Conservation (phyloP, 495 filamentous ascomycete genomes). For the Tuber brumale region DNA sequence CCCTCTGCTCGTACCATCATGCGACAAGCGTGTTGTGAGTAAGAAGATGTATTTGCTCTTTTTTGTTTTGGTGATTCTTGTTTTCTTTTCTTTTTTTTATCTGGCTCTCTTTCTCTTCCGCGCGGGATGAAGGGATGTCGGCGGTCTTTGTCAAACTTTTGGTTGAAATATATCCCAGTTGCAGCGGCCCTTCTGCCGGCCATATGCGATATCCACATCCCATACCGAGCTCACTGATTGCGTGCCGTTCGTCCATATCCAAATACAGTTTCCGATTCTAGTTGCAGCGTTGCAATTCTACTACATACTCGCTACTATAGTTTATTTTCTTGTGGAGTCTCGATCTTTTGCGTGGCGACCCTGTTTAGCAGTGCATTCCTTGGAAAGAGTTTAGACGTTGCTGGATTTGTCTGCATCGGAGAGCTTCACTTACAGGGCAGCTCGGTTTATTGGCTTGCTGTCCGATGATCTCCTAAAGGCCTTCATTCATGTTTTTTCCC, state of each 20-base stretch:
- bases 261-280: constrained; percentile 19
- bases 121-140: not conserved
- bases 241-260: constrained; percentile 24
- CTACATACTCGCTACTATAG: constrained; percentile 22
- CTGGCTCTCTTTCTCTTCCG: constrained; percentile 10
- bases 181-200: constrained; percentile 24
- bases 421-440: constrained; percentile 32
- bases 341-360: constrained; percentile 20
- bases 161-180: constrained; percentile 38
- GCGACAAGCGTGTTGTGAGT: constrained; percentile 15
- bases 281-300: constrained; percentile 21
- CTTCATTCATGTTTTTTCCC: constrained; percentile 21
- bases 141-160: constrained; percentile 26
- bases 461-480: constrained; percentile 34
- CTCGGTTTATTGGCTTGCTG: constrained; percentile 31
- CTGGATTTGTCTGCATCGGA: constrained; percentile 24
- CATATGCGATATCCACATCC: constrained; percentile 20
- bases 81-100: constrained; percentile 15
- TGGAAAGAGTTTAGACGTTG: constrained; percentile 30
- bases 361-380: constrained; percentile 28
- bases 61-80: constrained; percentile 14
- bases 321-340: constrained; percentile 22
- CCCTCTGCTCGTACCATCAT: constrained; percentile 5
- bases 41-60: constrained; percentile 27
- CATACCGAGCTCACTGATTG: constrained; percentile 32